Evolutionary conservation across 2,329 filamentous ascomycete genomes (phyloP), one percentile per base, ranked within the genome.

Genomic region (Penicillium sp.): DNA sequence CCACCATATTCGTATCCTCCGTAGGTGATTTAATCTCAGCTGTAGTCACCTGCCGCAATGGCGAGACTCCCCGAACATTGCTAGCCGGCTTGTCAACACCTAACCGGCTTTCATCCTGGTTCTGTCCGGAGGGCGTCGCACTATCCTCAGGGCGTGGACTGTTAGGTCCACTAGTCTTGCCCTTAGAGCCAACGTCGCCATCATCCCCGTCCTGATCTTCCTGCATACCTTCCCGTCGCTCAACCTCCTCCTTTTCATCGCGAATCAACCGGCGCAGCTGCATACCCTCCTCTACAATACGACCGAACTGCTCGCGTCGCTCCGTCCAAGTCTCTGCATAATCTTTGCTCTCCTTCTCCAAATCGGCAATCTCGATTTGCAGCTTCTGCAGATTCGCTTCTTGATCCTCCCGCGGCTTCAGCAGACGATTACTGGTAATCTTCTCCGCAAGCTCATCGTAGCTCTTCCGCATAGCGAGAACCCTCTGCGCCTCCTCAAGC

Each of bases 171-270:
- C 75, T 80, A 6, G 67, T 63, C 57, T 76, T 75, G 18, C 78
- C 81, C 34, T 73, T 74, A 1, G 77, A 81, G 2, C 72, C 74
- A 29, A 72, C 72, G 49, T 81, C 81, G 6, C 71, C 81, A 13
- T 80, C 79, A 54, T 80, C 79, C 5, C 76, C 81, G 34, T 85
- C 85, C 61, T 86, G 79, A 4, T 75, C 79, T 56, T 81, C 86
- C 44, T 85, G 86, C 59, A 90, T 90, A 28, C 90, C 90, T 71
- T 95, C 90, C 49, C 90, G 83, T 39, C 90, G 80, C 73, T 96
- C 91, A 0, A 94, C 89, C 73, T 96, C 91, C 70, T 96, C 92
- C 75, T 96, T 95, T 78, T 96, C 93, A 66, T 96, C 92, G 55
- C 91, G 85, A 66, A 97, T 96, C 70, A 95, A 80, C 45, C 89